Percentiles rank a stretch among this genome's conserved stretches.
Evolutionary conservation across 2,329 filamentous ascomycete genomes (phyloP).

Genomic region (Neonectria punicea): DNA sequence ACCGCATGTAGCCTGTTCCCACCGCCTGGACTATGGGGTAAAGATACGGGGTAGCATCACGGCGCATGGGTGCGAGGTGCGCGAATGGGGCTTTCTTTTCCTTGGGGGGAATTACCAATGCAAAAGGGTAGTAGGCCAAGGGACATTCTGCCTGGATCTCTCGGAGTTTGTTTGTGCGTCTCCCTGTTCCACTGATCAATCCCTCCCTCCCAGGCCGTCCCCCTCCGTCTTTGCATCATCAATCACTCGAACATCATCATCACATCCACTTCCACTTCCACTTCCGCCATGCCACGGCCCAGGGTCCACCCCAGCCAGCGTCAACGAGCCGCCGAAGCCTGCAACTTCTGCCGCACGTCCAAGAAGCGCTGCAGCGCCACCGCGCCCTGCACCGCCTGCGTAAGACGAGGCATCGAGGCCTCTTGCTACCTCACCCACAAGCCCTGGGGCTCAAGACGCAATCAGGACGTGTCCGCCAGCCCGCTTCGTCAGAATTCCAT

Average conservation of each 20-base stretch:
- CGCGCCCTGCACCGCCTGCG: conserved; percentile 60
- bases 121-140: background rate
- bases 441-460: conserved; percentile 42
- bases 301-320: conserved; percentile 61
- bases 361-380: conserved; percentile 63
- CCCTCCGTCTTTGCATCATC: background rate
- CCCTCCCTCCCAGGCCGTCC: background rate
- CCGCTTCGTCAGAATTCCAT: conserved; percentile 4
- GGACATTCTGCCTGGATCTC: background rate
- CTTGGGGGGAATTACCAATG: background rate
- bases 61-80: conserved; percentile 6
- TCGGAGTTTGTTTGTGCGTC: background rate
- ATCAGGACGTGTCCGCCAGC: background rate
- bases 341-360: conserved; percentile 57
- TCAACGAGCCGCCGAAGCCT: conserved; percentile 60
- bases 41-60: conserved; percentile 21
- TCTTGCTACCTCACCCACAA: conserved; percentile 51
- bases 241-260: background rate
- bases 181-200: background rate
- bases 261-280: background rate
- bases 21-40: conserved; percentile 17
- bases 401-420: conserved; percentile 53
- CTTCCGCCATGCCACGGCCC: conserved; percentile 59
- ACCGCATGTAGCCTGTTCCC: conserved; percentile 13
- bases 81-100: background rate